These are phyloP conservation scores for Globisporangium splendens DNA, from an alignment of 352 stramenopile species.

Conservation along the genomic window DNA sequence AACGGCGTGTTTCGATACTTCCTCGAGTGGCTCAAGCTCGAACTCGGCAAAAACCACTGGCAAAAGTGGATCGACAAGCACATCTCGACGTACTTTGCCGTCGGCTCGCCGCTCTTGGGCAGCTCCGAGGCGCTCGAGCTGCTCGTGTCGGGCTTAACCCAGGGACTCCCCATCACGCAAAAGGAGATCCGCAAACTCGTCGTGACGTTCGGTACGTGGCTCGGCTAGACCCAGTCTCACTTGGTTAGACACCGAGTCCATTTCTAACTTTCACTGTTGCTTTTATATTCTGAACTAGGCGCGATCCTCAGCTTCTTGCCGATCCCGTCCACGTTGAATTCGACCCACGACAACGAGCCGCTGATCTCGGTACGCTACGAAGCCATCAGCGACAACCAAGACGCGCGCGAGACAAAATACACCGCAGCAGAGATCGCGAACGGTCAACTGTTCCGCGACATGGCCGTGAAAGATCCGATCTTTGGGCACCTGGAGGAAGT, in stretches of 20 bases:
- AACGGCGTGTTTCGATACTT: conserved; percentile 83
- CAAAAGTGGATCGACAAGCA: conserved; percentile 73
- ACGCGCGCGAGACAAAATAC: conserved; percentile 42
- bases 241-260: too few species aligned
- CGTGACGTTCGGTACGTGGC: conserved; percentile 53
- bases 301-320: conserved; percentile 73
- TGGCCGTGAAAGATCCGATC: conserved; percentile 54
- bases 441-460: conserved; percentile 65
- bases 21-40: conserved; percentile 73
- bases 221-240: too few species aligned
- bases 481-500: conserved; percentile 61
- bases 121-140: conserved; percentile 68
- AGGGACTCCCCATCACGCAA: conserved; percentile 61
- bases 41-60: conserved; percentile 69
- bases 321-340: conserved; percentile 48
- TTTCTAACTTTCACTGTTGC: not conserved
- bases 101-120: conserved; percentile 65
- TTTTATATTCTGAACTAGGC: conserved; percentile 24
- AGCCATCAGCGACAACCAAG: conserved; percentile 6
- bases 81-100: conserved; percentile 73
- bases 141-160: conserved; percentile 58
- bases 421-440: conserved; percentile 66
- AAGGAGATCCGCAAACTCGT: conserved; percentile 69
- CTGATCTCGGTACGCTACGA: conserved; percentile 48
- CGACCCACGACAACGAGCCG: conserved; percentile 50